Base-by-base conservation (phyloP, 768 basidiomycete species). In the Boletus rubropictus region DNA sequence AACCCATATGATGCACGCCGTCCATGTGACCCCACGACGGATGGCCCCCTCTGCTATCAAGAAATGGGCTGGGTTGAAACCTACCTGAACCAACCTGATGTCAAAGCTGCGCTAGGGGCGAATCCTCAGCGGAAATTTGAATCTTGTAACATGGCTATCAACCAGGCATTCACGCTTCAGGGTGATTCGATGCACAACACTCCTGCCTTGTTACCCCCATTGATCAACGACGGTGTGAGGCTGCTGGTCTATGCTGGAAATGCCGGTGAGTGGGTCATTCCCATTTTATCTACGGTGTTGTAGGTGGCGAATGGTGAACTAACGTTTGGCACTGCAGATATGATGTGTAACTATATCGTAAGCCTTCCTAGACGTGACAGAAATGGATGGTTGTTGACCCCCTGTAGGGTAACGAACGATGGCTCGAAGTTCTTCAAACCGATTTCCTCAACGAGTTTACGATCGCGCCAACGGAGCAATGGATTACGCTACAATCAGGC, bases 1-100 rank as follows among this genome's bases (percentile, higher is more conserved):
- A 98, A 97, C 68, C 82, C 89, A 8, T 98, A 97, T 65, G 94
- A 97, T 58, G 86, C 89, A 4, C 82, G 91, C 51, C 69, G 64
- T 46, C 74, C 71, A 52, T 96, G 94, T 60, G 83, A 96, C 61
- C 77, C 73, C 33, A 51, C 71, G 24, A 78, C 77, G 57, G 85
- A 93, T 50, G 86, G 84, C 3, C 70, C 77, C 3, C 71, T 89
- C 3, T 91, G 89, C 70, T 91, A 89, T 64, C 72, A 64, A 48
- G 75, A 95, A 69, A 82, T 96, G 78, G 58, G 65, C 15, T 96
- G 89, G 88, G 81, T 96, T 60, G 94, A 96, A 56, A 77, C 73
- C 1, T 97, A 84, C 78, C 73, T 97, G 77, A 96, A 97, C 63
- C 69, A 79, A 42, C 76, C 83, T 5, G 75, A 76, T 47, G 72